A percentile compares a stretch with the other conserved stretches of the same genome.
Evolutionary conservation across 768 basidiomycete genomes (phyloP).

Genomic region (Xerocomus spinulosus): DNA sequence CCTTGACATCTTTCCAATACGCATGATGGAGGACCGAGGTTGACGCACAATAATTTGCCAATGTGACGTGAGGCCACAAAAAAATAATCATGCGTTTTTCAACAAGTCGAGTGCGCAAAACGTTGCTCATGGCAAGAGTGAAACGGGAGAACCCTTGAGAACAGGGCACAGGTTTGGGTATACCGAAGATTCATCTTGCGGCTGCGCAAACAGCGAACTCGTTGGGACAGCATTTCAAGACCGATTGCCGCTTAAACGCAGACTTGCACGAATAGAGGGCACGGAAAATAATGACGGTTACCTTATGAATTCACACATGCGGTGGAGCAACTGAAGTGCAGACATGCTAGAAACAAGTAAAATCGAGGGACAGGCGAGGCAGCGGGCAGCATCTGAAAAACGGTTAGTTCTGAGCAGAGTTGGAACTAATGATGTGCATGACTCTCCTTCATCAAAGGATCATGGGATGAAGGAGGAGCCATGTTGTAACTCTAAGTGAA

Average conservation of each 20-base stretch:
- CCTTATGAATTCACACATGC: constrained; percentile 10
- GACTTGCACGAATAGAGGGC: constrained; percentile 4
- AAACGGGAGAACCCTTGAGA: constrained; percentile 7
- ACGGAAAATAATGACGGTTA: constrained; percentile 5
- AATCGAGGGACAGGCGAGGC: constrained; percentile 20
- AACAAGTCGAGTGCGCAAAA: not conserved
- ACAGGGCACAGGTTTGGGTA: constrained; percentile 10
- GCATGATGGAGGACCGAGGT: constrained; percentile 8
- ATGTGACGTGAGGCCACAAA: not conserved
- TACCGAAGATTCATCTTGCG: constrained; percentile 21
- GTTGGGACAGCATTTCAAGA: not conserved
- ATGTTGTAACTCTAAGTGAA: constrained; percentile 9
- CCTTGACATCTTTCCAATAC: constrained; percentile 18
- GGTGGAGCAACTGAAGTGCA: constrained; percentile 7
- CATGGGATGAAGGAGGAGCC: constrained; percentile 8
- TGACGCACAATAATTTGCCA: constrained; percentile 1
- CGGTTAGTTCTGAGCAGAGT: constrained; percentile 7
- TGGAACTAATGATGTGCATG: constrained; percentile 8
- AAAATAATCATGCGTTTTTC: not conserved
- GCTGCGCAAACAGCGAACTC: constrained; percentile 18
- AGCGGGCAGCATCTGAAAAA: constrained; percentile 13
- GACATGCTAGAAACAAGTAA: constrained; percentile 14
- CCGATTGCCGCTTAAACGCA: constrained; percentile 3
- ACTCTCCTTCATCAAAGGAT: constrained; percentile 4
- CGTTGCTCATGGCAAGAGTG: not conserved